These are phyloP conservation scores for Hysterium pulicare DNA, from an alignment of 2,329 filamentous ascomycete genomes.

Conservation along the genomic window DNA sequence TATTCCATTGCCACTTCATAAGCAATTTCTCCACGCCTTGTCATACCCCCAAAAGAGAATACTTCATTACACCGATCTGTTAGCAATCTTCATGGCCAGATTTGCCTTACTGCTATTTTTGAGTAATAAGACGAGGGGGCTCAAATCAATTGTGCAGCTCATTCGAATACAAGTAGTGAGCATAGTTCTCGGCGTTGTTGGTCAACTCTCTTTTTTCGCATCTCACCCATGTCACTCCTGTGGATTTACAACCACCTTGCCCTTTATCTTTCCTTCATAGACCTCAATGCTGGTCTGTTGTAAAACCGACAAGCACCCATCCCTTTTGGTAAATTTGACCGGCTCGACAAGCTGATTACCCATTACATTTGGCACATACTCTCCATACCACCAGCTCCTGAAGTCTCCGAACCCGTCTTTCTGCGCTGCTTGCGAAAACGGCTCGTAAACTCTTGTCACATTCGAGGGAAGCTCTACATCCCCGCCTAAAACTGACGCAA, in stretches of 20 bases:
- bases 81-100: no score
- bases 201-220: no score
- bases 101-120: background rate
- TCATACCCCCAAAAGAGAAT: no score
- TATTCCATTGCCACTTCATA: no score
- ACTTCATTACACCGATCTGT: no score
- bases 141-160: background rate
- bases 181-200: background rate
- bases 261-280: constrained; percentile 19
- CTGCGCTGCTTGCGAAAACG: constrained; percentile 26
- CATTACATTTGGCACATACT: constrained; percentile 24
- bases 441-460: constrained; percentile 19
- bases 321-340: constrained; percentile 19
- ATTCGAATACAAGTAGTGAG: background rate
- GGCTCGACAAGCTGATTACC: constrained; percentile 18
- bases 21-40: no score
- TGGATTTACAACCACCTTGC: constrained; percentile 22
- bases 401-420: constrained; percentile 18
- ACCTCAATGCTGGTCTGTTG: constrained; percentile 22
- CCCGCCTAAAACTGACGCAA: constrained; percentile 20
- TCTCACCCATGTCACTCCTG: constrained; percentile 15
- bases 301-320: constrained; percentile 19
- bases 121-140: background rate
- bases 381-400: constrained; percentile 22
- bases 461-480: constrained; percentile 21